Percentiles rank a stretch among this genome's conserved stretches.
These are phyloP conservation scores for Phytophthora syringae DNA, from an alignment of 352 stramenopile species.

Conservation along the genomic window DNA sequence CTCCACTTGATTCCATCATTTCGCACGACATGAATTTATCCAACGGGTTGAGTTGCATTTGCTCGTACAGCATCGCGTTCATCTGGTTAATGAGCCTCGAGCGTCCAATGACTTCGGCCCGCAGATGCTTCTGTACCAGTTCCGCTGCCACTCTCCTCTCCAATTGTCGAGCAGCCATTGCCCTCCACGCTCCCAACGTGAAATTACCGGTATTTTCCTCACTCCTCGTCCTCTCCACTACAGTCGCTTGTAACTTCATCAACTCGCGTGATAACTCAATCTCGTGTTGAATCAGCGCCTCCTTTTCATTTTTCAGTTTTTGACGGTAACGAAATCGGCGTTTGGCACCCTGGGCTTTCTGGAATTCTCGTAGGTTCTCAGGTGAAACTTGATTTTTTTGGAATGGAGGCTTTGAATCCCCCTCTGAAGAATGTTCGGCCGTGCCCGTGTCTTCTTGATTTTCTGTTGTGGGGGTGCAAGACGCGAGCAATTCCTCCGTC, in stretches of 20 bases:
- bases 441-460: too few species aligned
- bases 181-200: constrained; percentile 11
- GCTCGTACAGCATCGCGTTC: constrained; percentile 8
- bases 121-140: constrained; percentile 9
- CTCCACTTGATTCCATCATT: neutral
- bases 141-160: constrained; percentile 21
- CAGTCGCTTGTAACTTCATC: neutral
- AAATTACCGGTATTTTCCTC: constrained; percentile 7
- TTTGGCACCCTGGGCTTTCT: constrained; percentile 17
- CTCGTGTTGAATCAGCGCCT: constrained; percentile 7
- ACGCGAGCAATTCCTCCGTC: constrained; percentile 10
- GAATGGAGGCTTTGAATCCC: too few species aligned
- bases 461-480: neutral
- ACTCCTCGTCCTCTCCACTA: neutral
- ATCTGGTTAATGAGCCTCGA: constrained; percentile 15
- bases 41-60: neutral
- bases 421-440: too few species aligned
- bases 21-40: neutral
- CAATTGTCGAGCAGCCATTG: constrained; percentile 18
- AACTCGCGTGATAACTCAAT: constrained; percentile 1
- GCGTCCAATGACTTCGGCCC: constrained; percentile 7
- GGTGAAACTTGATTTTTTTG: neutral
- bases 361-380: constrained; percentile 15
- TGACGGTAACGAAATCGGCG: constrained; percentile 19
- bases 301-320: constrained; percentile 23